Base-by-base conservation (phyloP, 2,329 filamentous ascomycete species). In the Microsporum ferrugineum region DNA sequence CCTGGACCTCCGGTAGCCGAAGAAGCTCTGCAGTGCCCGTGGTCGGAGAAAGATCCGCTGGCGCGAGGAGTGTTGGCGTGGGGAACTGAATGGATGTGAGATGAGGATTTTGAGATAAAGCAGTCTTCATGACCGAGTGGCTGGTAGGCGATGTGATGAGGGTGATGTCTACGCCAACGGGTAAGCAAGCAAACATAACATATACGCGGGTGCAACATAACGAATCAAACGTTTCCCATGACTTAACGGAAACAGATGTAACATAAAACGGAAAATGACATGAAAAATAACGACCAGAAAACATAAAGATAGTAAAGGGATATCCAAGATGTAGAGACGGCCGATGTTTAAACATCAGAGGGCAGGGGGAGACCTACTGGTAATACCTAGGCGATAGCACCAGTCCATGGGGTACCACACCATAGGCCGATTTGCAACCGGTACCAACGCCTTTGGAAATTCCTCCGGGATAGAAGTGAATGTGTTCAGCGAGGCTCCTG, bases 21-120 rank as follows among this genome's bases (percentile, higher is more conserved):
- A 99, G 82, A 23, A 97, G 85, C 69, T 96, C 88, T 5, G 89
- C 91, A 5, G 94, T 97, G 58, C 91, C 91, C 0, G 88, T 95
- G 63, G 89, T 94, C 69, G 91, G 85, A 57, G 89, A 86, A 38
- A 96, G 79, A 47, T 83, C 85, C 67, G 80, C 77, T 0, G 92
- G 92, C 0, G 91, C 87, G 23, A 96, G 77, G 29, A 96, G 87
- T 63, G 88, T 88, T 57, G 74, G 73, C 1, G 73, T 75, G n/a
- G 77, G 78, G 17, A 73, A 70, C 2, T 77, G 76, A 5, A 80
- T 72, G 17, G 78, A 77, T 41, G 78, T 80, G 7, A 80, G 72
- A 63, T 80, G 75, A 17, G 78, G 78, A 59, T 80, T 79, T 66
- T 78, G 76, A 56, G 75, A 73, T 12, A 80, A 71, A 49, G 78